phyloP scores from a whole-genome alignment of 2,329 filamentous ascomycete genomes.

The Rhinocladiella similis region DNA sequence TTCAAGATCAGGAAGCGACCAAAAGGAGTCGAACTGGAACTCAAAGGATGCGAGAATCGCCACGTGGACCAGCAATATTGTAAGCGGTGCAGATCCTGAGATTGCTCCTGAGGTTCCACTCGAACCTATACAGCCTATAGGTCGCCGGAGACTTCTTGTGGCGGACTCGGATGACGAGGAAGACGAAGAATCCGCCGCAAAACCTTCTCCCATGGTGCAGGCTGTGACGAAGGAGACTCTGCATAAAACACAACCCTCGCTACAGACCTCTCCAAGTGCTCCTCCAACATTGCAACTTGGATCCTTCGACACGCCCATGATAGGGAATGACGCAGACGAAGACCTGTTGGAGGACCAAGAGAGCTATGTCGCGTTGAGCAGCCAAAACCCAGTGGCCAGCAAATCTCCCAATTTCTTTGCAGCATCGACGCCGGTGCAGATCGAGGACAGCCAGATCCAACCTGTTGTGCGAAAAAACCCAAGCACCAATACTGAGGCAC shows the following conservation, averaged over 20 bases:
- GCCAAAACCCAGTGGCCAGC: not conserved
- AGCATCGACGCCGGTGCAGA: not conserved
- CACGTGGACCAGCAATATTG: slow-evolving; percentile 25
- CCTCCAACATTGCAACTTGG: too few species aligned
- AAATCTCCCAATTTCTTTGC: not conserved
- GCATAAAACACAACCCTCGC: too few species aligned
- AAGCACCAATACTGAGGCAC: too few species aligned
- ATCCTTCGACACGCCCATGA: not conserved
- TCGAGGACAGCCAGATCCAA: not conserved
- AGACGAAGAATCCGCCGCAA: slow-evolving; percentile 4
- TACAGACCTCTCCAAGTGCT: too few species aligned
- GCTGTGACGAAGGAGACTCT: not conserved
- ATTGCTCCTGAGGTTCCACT: slow-evolving; percentile 20
- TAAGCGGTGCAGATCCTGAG: slow-evolving; percentile 22
- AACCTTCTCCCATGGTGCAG: not conserved
- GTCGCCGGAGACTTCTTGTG: slow-evolving; percentile 14
- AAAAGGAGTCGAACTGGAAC: not conserved
- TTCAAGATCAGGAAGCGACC: slow-evolving; percentile 3
- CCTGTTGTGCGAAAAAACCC: not conserved
- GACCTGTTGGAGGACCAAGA: slow-evolving; percentile 5
- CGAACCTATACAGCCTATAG: slow-evolving; percentile 7
- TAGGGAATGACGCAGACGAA: not conserved
- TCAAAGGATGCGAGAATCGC: slow-evolving; percentile 16
- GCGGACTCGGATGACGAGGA: slow-evolving; percentile 25
- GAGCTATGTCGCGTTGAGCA: not conserved